These are phyloP conservation scores for Amanita muscaria DNA, from an alignment of 768 basidiomycete species.

Conservation along the genomic window DNA sequence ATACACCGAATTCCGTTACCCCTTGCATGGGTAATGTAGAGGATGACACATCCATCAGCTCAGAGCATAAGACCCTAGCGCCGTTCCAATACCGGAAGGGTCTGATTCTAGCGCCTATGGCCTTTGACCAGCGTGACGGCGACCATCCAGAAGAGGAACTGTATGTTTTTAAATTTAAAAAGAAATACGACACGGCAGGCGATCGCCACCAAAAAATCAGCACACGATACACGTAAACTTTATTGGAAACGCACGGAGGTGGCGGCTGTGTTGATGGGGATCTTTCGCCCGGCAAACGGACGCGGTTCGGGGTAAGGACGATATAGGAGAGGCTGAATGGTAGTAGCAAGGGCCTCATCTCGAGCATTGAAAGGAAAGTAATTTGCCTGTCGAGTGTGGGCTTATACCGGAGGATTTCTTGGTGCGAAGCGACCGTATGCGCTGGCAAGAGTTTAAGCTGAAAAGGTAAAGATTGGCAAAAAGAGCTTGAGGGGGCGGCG, in stretches of 20 bases:
- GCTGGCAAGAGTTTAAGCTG: slow-evolving; percentile 4
- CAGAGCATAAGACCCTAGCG: slow-evolving; percentile 1
- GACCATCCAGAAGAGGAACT: background rate
- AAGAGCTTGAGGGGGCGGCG: no score
- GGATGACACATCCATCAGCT: background rate
- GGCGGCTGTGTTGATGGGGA: slow-evolving; percentile 14
- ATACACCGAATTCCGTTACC: background rate
- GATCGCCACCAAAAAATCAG: no score
- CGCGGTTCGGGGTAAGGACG: slow-evolving; percentile 41
- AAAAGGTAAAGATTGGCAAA: slow-evolving; percentile 1
- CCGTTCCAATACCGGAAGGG: background rate
- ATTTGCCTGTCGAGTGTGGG: background rate
- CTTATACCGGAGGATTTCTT: slow-evolving; percentile 1
- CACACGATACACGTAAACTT: background rate
- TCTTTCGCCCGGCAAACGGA: slow-evolving; percentile 40
- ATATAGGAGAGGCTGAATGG: slow-evolving; percentile 46
- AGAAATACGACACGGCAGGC: background rate
- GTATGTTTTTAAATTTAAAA: no score
- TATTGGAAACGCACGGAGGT: background rate
- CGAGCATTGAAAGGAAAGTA: background rate
- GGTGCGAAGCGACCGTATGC: background rate
- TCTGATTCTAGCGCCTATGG: slow-evolving; percentile 1
- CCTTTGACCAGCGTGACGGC: background rate
- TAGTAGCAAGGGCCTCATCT: slow-evolving; percentile 17
- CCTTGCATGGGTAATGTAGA: background rate